phyloP scores from a whole-genome alignment of 495 filamentous ascomycete genomes.

The Trichodelitschia bisporula region DNA sequence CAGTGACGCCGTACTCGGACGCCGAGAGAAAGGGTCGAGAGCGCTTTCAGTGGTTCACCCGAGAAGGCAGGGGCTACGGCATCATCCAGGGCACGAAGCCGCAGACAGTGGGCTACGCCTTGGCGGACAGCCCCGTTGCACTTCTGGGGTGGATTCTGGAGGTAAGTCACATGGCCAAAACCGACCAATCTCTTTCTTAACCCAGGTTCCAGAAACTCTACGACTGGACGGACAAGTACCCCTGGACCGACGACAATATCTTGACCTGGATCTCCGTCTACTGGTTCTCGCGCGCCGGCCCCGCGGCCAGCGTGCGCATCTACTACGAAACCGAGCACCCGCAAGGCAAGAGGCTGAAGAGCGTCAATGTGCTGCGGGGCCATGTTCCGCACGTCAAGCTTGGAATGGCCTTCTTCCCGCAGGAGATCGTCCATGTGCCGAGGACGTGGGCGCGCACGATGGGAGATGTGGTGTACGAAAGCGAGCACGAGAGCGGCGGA shows the following conservation, averaged over 20 bases:
- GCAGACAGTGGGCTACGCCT: constrained; percentile 23
- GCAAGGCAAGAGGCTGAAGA: constrained; percentile 5
- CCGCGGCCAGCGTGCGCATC: constrained; percentile 22
- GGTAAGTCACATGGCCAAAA: too few relatives aligned
- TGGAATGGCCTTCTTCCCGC: constrained; percentile 26
- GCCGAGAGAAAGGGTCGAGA: constrained; percentile 18
- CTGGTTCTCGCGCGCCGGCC: constrained; percentile 25
- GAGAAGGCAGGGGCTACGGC: constrained; percentile 19
- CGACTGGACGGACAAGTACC: constrained; percentile 23
- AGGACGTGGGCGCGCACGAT: constrained; percentile 23
- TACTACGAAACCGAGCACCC: constrained; percentile 22
- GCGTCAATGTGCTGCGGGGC: constrained; percentile 5
- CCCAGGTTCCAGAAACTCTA: constrained; percentile 30
- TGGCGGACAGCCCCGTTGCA: constrained; percentile 25
- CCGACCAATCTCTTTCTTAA: too few relatives aligned
- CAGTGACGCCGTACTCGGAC: constrained; percentile 15
- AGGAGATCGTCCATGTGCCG: constrained; percentile 26
- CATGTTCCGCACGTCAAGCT: constrained; percentile 22
- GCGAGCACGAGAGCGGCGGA: constrained; percentile 26
- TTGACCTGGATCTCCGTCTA: constrained; percentile 30
- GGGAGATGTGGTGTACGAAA: constrained; percentile 29
- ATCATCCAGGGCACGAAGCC: constrained; percentile 24
- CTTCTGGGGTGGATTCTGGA: constrained; percentile 30
- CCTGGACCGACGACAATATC: constrained; percentile 30
- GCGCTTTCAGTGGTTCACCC: constrained; percentile 14